Conservation (phyloP, 2,329 filamentous ascomycete species). For the Ophiostoma pallidulum region DNA sequence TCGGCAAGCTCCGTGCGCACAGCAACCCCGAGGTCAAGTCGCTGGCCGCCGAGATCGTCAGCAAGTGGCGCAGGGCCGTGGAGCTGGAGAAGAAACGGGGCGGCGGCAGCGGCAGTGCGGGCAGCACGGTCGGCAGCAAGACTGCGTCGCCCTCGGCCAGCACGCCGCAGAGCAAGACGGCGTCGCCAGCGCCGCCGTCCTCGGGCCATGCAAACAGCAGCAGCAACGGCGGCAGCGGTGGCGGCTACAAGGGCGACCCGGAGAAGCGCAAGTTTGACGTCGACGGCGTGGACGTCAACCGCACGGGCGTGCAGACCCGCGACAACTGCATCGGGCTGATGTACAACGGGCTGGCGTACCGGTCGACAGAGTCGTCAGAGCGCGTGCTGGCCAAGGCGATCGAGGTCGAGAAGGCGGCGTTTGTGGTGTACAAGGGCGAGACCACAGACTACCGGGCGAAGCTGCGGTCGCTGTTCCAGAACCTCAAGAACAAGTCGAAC, state of each 20-base stretch:
- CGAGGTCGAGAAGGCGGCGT: slow-evolving; percentile 76
- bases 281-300: slow-evolving; percentile 70
- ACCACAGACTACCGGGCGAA: slow-evolving; percentile 72
- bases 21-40: slow-evolving; percentile 71
- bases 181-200: slow-evolving; percentile 37
- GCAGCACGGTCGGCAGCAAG: slow-evolving; percentile 19
- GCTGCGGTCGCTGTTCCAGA: slow-evolving; percentile 86
- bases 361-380: slow-evolving; percentile 60
- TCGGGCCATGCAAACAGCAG: slow-evolving; percentile 47
- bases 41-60: slow-evolving; percentile 71
- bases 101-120: slow-evolving; percentile 3
- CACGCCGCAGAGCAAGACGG: slow-evolving; percentile 24
- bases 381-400: slow-evolving; percentile 64
- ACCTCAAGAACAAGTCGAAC: slow-evolving; percentile 90
- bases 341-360: slow-evolving; percentile 77
- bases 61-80: slow-evolving; percentile 77
- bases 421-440: slow-evolving; percentile 58
- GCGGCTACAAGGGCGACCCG: slow-evolving; percentile 54
- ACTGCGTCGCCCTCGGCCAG: slow-evolving; percentile 31
- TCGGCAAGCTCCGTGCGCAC: slow-evolving; percentile 72
- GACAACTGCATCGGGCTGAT: slow-evolving; percentile 84
- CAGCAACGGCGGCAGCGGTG: slow-evolving; percentile 32
- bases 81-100: slow-evolving; percentile 48
- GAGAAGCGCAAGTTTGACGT: slow-evolving; percentile 73
- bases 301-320: slow-evolving; percentile 64